phyloP scores from a whole-genome alignment of 2,329 filamentous ascomycete species.

The Cercospora sp. region DNA sequence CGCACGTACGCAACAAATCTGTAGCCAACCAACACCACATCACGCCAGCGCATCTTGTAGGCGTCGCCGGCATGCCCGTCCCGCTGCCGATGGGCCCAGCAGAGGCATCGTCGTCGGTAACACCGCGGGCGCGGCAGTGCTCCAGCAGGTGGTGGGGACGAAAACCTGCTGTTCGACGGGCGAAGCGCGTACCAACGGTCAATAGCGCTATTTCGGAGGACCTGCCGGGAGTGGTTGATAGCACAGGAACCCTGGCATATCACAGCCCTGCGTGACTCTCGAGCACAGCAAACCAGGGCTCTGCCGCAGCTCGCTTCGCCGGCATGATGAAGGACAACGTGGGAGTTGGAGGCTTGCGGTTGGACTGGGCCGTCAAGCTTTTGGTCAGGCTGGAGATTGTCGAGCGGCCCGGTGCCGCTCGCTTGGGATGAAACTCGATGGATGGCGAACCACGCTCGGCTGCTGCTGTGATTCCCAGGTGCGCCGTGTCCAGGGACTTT shows the following conservation, averaged over 20 bases:
- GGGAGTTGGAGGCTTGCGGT: conserved; percentile 3
- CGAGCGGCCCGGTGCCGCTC: conserved; percentile 2
- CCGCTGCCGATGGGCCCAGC: background rate
- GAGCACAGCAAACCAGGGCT: background rate
- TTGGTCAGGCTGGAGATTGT: conserved; percentile 6
- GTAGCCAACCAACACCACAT: background rate
- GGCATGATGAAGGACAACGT: background rate
- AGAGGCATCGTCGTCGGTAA: background rate
- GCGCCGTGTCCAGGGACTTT: background rate
- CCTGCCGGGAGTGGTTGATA: background rate
- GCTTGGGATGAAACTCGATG: background rate
- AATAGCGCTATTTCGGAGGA: conserved; percentile 6
- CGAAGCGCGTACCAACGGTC: background rate
- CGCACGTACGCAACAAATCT: background rate
- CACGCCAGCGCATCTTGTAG: background rate
- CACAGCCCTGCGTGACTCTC: background rate
- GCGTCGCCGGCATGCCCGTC: background rate
- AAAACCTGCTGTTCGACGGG: background rate
- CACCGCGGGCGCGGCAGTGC: background rate
- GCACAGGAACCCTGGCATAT: conserved; percentile 5
- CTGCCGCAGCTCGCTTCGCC: conserved; percentile 3
- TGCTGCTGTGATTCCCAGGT: background rate
- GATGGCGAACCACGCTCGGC: background rate
- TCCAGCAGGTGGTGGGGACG: background rate
- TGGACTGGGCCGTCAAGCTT: conserved; percentile 4